Base-by-base conservation (phyloP, 495 filamentous ascomycete genomes). In the Trypethelium eluteriae region DNA sequence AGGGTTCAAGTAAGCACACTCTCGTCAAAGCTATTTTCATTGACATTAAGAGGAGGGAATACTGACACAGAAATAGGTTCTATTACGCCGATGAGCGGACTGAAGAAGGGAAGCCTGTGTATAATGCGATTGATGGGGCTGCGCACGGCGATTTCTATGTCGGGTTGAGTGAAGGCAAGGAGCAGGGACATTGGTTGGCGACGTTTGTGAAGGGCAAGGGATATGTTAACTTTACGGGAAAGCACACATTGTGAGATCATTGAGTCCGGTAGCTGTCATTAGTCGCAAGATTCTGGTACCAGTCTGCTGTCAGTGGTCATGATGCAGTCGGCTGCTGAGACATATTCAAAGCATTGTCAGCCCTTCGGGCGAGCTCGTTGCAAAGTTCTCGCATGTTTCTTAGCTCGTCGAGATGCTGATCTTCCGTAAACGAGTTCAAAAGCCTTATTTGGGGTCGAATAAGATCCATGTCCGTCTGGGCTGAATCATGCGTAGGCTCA, bases 41-140 rank as follows among this genome's bases (percentile, higher is more conserved):
- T 70, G 25, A 25, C 25, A 25, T 25, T 25, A 1, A 25, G 25
- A 25, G 25, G 25, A 25, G 25, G 1, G 25, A 25, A 25, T 25
- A 25, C 25, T 25, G 25, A 25, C 25, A 25, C 25, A 25, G 25
- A 25, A 25, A 25, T 25, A 25, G 25, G 25, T 25, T 25, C 25
- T 78, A 74, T 62, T 79, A 78, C 66, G 75, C 74, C 14, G 78
- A 79, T 71, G 76, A 79, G 70, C 76, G 78, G 39, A 49, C 65
- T 7, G 71, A n/a, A 62, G 73, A 76, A 38, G 77, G 78, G 11
- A 70, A 67, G 41, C 38, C 49, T 3, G 72, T 67, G 39, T 69
- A 70, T 10, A n/a, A 38, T 35, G 72, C 59, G 0, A n/a, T 79
- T 47, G 70, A 73, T 41, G 78, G 73, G 14, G 39, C 66, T 47